Evolutionary conservation across 1,284 basidiomycete genomes (phyloP).

Genomic region (Mycosarcoma mackinlayi): DNA sequence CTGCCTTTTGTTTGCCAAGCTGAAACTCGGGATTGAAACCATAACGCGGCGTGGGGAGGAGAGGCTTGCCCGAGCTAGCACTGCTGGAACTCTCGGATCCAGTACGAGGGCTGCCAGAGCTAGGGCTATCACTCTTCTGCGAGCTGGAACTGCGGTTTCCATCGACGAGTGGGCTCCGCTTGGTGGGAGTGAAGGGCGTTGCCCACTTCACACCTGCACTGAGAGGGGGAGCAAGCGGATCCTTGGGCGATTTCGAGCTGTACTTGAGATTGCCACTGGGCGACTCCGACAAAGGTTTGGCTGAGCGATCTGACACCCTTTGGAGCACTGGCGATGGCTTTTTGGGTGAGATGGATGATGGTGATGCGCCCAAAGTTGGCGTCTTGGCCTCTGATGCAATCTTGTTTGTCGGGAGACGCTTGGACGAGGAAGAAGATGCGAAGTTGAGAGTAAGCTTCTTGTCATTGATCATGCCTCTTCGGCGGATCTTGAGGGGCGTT

Average conservation of each 20-base stretch:
- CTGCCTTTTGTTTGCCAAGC: neutral
- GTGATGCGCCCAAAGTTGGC: neutral
- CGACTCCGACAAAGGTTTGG: neutral
- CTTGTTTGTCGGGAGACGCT: conserved; percentile 2
- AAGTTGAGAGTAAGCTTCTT: conserved; percentile 34
- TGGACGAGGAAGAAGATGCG: neutral
- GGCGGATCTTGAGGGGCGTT: conserved; percentile 31
- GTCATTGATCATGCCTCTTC: conserved; percentile 24
- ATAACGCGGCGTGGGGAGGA: conserved; percentile 18
- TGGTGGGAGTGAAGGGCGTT: conserved; percentile 11
- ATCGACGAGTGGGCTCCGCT: conserved; percentile 13
- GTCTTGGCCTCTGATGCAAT: conserved; percentile 7
- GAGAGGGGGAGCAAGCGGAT: conserved; percentile 2
- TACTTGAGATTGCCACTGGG: conserved; percentile 10
- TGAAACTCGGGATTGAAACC: conserved; percentile 33
- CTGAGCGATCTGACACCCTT: neutral
- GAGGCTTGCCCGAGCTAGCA: conserved; percentile 18
- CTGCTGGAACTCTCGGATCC: conserved; percentile 6
- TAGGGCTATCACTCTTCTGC: too few species aligned
- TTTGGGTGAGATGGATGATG: neutral
- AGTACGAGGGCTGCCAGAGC: conserved; percentile 6
- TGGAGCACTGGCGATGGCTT: conserved; percentile 1
- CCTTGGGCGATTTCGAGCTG: conserved; percentile 6
- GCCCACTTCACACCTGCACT: conserved; percentile 9
- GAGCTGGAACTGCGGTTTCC: neutral